Conservation (phyloP, 2,329 filamentous ascomycete species). For the Cladobotryum protrusum region DNA sequence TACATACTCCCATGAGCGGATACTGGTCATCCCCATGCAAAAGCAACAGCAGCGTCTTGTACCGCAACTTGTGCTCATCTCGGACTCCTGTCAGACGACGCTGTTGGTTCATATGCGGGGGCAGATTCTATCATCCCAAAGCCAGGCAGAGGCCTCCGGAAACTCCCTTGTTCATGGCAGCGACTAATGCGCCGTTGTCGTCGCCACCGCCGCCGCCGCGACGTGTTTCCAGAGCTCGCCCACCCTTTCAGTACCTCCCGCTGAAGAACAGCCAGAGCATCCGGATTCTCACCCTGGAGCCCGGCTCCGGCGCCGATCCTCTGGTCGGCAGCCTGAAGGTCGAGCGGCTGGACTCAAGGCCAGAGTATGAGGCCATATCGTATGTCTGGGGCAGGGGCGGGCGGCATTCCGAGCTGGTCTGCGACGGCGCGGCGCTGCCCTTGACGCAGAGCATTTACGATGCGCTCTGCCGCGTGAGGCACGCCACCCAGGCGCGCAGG, state of each 20-base stretch:
- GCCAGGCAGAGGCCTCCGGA: too few species aligned
- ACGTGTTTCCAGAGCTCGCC: too few species aligned
- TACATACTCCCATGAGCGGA: too few species aligned
- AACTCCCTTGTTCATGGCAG: background rate
- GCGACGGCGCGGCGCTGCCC: constrained; percentile 19
- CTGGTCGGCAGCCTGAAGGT: constrained; percentile 21
- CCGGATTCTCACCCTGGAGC: constrained; percentile 28
- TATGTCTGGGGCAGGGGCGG: constrained; percentile 30
- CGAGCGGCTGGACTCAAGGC: constrained; percentile 18
- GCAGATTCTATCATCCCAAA: too few species aligned
- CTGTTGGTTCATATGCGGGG: too few species aligned
- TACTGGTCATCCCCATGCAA: too few species aligned
- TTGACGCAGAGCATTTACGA: constrained; percentile 26
- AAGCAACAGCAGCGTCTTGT: too few species aligned
- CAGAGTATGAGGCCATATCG: constrained; percentile 29
- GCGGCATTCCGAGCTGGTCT: constrained; percentile 18
- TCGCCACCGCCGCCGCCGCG: too few species aligned
- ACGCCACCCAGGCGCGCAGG: constrained; percentile 17
- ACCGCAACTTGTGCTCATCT: too few species aligned
- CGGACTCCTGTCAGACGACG: too few species aligned
- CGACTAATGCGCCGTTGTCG: too few species aligned
- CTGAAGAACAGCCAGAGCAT: constrained; percentile 19
- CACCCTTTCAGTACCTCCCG: constrained; percentile 14
- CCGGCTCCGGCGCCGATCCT: constrained; percentile 22
- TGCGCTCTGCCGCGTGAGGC: constrained; percentile 25